phyloP scores from a whole-genome alignment of 2,329 filamentous ascomycete genomes.

The Hansfordia pulvinata region DNA sequence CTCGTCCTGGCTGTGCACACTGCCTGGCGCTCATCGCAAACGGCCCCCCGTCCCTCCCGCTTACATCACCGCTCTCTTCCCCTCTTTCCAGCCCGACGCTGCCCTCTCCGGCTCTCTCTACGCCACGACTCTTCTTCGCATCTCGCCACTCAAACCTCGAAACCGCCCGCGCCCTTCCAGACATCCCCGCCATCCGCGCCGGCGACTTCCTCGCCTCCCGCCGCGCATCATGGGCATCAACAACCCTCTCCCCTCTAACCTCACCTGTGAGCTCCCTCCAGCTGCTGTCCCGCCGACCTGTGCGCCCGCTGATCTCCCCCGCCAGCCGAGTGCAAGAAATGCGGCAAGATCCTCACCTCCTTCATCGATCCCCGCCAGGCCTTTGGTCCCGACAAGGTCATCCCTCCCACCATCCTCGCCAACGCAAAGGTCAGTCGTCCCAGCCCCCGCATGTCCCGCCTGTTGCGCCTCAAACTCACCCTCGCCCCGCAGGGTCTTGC shows the following conservation, averaged over 20 bases:
- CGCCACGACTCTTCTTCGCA: no score
- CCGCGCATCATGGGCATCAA: constrained; percentile 59
- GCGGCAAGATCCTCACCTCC: constrained; percentile 84
- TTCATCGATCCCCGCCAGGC: constrained; percentile 90
- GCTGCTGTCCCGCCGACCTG: constrained; percentile 6
- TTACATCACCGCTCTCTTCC: no score
- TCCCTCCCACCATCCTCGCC: constrained; percentile 77
- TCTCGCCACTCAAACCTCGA: no score
- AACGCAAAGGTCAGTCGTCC: constrained; percentile 62
- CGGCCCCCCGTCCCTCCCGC: no score
- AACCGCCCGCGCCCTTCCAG: no score
- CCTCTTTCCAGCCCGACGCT: no score
- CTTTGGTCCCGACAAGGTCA: constrained; percentile 94
- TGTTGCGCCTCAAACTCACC: neutral
- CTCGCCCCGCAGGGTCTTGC: constrained; percentile 48
- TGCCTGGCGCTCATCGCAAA: no score
- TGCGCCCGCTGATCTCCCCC: neutral
- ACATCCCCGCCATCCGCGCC: no score
- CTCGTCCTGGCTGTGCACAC: no score
- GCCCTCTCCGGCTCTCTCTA: no score
- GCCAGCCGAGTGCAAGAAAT: constrained; percentile 92
- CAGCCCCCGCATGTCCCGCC: constrained; percentile 1
- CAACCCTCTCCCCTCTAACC: constrained; percentile 52
- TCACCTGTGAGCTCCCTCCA: constrained; percentile 45
- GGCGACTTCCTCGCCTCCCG: no score